These are phyloP conservation scores for Botrytis hyacinthi DNA, from an alignment of 2,329 filamentous ascomycete species.

Conservation along the genomic window DNA sequence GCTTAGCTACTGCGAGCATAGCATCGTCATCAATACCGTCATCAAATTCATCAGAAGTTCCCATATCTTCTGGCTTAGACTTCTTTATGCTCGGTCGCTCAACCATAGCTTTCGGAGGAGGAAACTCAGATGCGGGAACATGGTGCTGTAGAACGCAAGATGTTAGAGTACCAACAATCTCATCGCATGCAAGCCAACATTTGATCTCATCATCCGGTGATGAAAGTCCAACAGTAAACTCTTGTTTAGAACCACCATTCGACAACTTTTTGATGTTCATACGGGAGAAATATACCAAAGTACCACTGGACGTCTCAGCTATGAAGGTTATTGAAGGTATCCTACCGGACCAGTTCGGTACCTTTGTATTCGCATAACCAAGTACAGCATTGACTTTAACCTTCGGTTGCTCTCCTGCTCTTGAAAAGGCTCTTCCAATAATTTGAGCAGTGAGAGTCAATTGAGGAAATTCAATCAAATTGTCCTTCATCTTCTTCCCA, in stretches of 20 bases:
- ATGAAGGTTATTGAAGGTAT: conserved; percentile 71
- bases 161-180: conserved; percentile 63
- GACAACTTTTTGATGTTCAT: conserved; percentile 63
- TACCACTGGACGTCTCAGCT: conserved; percentile 67
- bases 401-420: conserved; percentile 47
- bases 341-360: conserved; percentile 61
- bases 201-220: conserved; percentile 56
- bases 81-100: not conserved
- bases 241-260: conserved; percentile 53
- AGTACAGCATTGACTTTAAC: conserved; percentile 65
- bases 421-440: conserved; percentile 31
- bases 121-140: conserved; percentile 41
- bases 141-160: conserved; percentile 33
- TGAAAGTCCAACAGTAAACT: conserved; percentile 56
- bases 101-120: conserved; percentile 19
- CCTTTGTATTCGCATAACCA: conserved; percentile 67
- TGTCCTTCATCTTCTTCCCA: conserved; percentile 66
- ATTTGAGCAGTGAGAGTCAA: conserved; percentile 46
- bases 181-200: conserved; percentile 78
- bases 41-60: conserved; percentile 33
- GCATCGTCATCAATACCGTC: conserved; percentile 45
- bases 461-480: conserved; percentile 67
- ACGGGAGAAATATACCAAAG: conserved; percentile 66
- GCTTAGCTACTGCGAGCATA: conserved; percentile 41
- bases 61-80: not conserved